Base-by-base conservation (phyloP, 768 basidiomycete species). In the Pisolithus orientalis region DNA sequence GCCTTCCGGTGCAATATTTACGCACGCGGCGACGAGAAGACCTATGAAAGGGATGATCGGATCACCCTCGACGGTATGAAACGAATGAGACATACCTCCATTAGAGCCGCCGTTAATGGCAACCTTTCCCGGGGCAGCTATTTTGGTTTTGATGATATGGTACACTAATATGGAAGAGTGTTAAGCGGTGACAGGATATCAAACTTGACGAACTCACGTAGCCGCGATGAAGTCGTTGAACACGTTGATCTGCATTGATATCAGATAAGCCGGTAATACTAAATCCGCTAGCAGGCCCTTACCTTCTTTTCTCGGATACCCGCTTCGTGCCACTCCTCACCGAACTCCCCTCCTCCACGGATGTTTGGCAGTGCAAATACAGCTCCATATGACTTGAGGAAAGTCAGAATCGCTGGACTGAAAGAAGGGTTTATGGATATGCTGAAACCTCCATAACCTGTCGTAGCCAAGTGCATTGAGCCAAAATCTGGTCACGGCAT, bases 141-240 rank as follows among this genome's bases (percentile, higher is more conserved):
- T 84, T 55, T 85, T 84, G 59, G 87, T 78, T 52, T 83, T 71
- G n/a, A 88, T 80, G 29, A 92, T 78, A 63, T 80, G 83, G 62
- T 89, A n/a, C 74, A 21, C 86, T 90, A 53, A 61, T 25, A 39
- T 6, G 5, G 17, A 11, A 45, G 40, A 24, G 6, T 25, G 24
- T 39, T 47, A 31, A 27, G 28, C 6, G 64, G 39, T 51, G 27
- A 39, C 4, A 3, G 21, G 21, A 13, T 2, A 4, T 4, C 6
- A 34, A 51, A 42, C 39, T 25, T 4, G 25, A 7, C 16, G 9
- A 6, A 69, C 82, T 60, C 70, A 88, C 87, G 84, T 82, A 29
- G 87, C 88, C 6, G 85, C 80, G 56, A 88, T 85, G 68, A 92
- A 92, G 64, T 93, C 90, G 59, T 91, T 74, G 59, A 89, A 92